Conservation (phyloP, 169 alveolate genomes). For the Eimeria maxima region DNA sequence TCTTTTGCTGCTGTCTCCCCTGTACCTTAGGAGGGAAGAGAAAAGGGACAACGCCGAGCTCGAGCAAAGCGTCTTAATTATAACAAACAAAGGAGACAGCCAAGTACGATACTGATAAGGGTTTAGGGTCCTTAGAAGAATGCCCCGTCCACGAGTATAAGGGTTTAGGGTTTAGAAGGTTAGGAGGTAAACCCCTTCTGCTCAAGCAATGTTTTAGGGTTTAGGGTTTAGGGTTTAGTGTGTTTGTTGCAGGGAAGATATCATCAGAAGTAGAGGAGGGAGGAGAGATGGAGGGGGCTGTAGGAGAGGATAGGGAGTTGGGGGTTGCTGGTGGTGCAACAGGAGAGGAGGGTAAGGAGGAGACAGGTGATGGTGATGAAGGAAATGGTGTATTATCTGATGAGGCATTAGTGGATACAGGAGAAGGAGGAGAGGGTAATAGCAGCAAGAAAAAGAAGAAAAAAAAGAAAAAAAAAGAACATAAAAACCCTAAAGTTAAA, state of each 20-base stretch:
- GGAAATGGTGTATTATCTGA: no score
- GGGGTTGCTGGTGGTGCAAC: not conserved
- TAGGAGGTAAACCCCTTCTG: no score
- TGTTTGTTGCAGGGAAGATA: not conserved
- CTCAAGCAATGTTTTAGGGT: not conserved
- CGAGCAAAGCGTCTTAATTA: constrained; percentile 18
- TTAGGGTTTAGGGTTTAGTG: not conserved
- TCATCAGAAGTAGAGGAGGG: constrained; percentile 3
- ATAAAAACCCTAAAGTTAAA: constrained; percentile 31
- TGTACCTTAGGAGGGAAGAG: constrained; percentile 22
- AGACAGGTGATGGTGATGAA: no score
- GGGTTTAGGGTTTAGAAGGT: not conserved
- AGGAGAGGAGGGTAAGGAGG: not conserved
- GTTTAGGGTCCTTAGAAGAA: constrained; percentile 30
- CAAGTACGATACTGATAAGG: not conserved
- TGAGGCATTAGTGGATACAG: no score
- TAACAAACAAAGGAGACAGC: constrained; percentile 4
- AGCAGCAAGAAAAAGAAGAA: not conserved
- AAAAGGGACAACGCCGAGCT: constrained; percentile 4
- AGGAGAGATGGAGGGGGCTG: not conserved
- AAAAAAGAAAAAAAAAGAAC: not conserved
- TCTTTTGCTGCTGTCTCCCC: no score
- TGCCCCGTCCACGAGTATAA: no score
- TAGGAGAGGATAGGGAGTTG: not conserved
- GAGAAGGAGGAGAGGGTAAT: not conserved